phyloP scores from a whole-genome alignment of 352 stramenopile species.

The Phytophthora europaea region DNA sequence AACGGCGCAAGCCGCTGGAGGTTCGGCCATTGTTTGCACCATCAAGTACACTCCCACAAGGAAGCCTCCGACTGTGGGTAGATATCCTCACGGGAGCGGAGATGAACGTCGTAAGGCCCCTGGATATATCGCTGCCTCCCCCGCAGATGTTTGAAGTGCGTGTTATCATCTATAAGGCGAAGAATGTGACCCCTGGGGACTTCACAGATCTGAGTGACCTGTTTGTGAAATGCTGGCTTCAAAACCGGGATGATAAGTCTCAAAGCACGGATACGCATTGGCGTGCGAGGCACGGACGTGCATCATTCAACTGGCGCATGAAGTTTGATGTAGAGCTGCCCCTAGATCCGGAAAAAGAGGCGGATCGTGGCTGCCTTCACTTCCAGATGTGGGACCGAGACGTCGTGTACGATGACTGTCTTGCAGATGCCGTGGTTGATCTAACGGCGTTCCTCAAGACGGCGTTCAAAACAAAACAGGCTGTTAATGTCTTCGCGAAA shows the following conservation, averaged over 20 bases:
- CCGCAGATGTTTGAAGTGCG: conserved; percentile 89
- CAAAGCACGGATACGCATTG: conserved; percentile 93
- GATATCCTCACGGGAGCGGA: conserved; percentile 89
- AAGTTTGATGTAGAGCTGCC: conserved; percentile 92
- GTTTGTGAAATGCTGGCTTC: conserved; percentile 92
- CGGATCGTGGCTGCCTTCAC: conserved; percentile 76
- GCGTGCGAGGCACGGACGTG: conserved; percentile 88
- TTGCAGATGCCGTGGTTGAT: conserved; percentile 80
- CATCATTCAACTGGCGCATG: conserved; percentile 94
- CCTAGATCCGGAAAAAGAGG: conserved; percentile 70
- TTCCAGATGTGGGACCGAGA: conserved; percentile 88
- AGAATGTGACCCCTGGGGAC: conserved; percentile 87
- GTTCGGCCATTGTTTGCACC: conserved; percentile 74
- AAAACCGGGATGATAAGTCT: conserved; percentile 74
- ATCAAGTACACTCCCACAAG: conserved; percentile 77
- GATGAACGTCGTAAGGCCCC: conserved; percentile 70
- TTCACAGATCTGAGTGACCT: conserved; percentile 92
- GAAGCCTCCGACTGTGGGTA: conserved; percentile 85
- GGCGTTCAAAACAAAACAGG: conserved; percentile 73
- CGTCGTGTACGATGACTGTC: conserved; percentile 79
- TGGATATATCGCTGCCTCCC: conserved; percentile 88
- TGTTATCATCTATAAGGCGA: conserved; percentile 93
- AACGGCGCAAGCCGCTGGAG: conserved; percentile 72
- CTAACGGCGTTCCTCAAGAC: conserved; percentile 71
- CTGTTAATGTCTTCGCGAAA: conserved; percentile 83